Percentiles rank a stretch among this genome's conserved stretches.
These are phyloP conservation scores for Mollisia scopiformis DNA, from an alignment of 2,329 filamentous ascomycete species.

Conservation along the genomic window DNA sequence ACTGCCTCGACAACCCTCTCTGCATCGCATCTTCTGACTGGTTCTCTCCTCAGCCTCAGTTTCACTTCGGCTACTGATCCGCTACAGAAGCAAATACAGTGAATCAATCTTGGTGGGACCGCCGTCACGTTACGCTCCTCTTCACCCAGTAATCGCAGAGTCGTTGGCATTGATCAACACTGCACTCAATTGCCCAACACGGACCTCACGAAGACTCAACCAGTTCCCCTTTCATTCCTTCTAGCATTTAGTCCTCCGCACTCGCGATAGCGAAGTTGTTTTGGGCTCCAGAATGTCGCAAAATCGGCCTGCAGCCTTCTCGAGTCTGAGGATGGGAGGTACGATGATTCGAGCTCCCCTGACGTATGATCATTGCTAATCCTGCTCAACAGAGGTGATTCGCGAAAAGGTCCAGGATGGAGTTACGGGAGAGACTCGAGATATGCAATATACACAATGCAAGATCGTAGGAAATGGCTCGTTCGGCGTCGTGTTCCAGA, in stretches of 20 bases:
- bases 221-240: constrained; percentile 45
- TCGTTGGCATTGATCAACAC: constrained; percentile 25
- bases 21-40: constrained; percentile 8
- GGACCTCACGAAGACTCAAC: constrained; percentile 48
- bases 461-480: constrained; percentile 99
- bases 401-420: constrained; percentile 99
- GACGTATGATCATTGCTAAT: constrained; percentile 29
- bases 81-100: constrained; percentile 26
- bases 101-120: constrained; percentile 26
- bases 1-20: constrained; percentile 14
- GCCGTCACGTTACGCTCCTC: constrained; percentile 32
- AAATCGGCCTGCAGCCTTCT: constrained; percentile 89
- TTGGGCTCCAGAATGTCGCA: constrained; percentile 71
- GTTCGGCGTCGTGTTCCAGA: constrained; percentile 98
- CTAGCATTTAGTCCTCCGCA: constrained; percentile 47
- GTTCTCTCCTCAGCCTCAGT: constrained; percentile 21
- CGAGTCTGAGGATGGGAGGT: constrained; percentile 95
- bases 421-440: constrained; percentile 92
- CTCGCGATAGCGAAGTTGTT: constrained; percentile 40
- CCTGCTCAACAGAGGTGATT: constrained; percentile 76
- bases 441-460: constrained; percentile 98
- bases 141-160: constrained; percentile 25
- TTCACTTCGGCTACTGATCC: constrained; percentile 21
- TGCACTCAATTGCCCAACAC: constrained; percentile 52
- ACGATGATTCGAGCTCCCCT: constrained; percentile 40